These are phyloP conservation scores for Rhynchospora breviuscula DNA, from an alignment of 176 grass and related monocot genomes.

Conservation along the genomic window DNA sequence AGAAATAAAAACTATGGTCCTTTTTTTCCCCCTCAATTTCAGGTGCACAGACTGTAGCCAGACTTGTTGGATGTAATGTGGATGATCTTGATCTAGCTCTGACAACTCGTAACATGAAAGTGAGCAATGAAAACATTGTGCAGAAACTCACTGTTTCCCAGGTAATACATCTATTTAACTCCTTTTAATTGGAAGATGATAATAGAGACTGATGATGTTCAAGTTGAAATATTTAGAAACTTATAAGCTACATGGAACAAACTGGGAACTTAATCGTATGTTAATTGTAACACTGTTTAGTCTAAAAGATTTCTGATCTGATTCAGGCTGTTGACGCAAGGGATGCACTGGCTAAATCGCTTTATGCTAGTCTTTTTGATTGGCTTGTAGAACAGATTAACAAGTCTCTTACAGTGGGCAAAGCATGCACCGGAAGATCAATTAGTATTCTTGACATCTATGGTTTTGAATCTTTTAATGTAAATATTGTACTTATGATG, in stretches of 20 bases:
- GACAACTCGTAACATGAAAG: conserved; percentile 94
- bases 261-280: background rate
- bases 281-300: background rate
- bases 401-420: conserved; percentile 86
- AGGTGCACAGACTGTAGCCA: conserved; percentile 66
- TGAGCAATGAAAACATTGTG: conserved; percentile 90
- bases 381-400: conserved; percentile 99
- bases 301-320: conserved; percentile 17
- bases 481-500: conserved; percentile 16
- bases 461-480: conserved; percentile 91
- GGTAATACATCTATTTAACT: conserved; percentile 30
- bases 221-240: background rate
- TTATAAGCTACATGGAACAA: background rate
- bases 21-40: conserved; percentile 19
- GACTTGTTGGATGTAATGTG: conserved; percentile 84
- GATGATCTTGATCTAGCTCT: conserved; percentile 67
- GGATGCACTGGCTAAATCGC: conserved; percentile 90
- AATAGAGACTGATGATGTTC: background rate
- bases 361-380: conserved; percentile 95
- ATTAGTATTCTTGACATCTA: conserved; percentile 99
- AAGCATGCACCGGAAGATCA: conserved; percentile 87
- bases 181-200: background rate
- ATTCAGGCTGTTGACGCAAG: conserved; percentile 77
- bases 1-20: background rate
- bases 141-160: conserved; percentile 95